phyloP scores from a whole-genome alignment of 1,284 basidiomycete genomes.

The Cryptococcus sp. region DNA sequence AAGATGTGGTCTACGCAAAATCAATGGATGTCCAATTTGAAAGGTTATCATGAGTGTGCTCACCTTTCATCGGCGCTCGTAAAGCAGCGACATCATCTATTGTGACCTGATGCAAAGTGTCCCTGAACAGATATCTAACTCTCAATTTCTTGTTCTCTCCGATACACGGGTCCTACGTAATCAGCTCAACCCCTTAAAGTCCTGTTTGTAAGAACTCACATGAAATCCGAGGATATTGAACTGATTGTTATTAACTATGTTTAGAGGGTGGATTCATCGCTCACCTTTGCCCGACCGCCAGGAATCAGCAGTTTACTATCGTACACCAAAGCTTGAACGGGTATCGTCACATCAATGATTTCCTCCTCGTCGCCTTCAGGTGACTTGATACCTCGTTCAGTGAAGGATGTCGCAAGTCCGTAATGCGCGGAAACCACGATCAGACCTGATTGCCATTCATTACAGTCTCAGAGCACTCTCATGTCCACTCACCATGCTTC shows the following conservation, averaged over 20 bases:
- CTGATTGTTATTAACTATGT: constrained; percentile 3
- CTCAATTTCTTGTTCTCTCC: constrained; percentile 54
- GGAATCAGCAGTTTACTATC: constrained; percentile 75
- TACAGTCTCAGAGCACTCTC: background rate
- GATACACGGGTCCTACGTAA: constrained; percentile 43
- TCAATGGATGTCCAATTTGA: no score
- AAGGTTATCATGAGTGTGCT: background rate
- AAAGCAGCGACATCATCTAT: constrained; percentile 66
- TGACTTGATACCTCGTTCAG: constrained; percentile 49
- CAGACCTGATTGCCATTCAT: constrained; percentile 53
- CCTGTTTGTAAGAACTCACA: constrained; percentile 18
- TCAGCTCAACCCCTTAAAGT: background rate
- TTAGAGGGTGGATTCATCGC: constrained; percentile 2
- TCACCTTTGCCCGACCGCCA: constrained; percentile 57
- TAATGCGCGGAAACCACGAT: constrained; percentile 69
- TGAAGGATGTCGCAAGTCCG: constrained; percentile 48
- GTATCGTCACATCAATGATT: constrained; percentile 66
- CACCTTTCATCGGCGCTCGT: constrained; percentile 67
- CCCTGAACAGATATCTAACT: constrained; percentile 73
- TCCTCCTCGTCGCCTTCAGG: constrained; percentile 47
- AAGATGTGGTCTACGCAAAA: no score
- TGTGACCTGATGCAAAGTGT: constrained; percentile 66
- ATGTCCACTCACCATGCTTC: constrained; percentile 36
- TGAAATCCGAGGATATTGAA: constrained; percentile 45
- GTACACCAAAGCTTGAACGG: constrained; percentile 75